phyloP scores from a whole-genome alignment of 345 rosid genomes.

The Raphanus sativus region DNA sequence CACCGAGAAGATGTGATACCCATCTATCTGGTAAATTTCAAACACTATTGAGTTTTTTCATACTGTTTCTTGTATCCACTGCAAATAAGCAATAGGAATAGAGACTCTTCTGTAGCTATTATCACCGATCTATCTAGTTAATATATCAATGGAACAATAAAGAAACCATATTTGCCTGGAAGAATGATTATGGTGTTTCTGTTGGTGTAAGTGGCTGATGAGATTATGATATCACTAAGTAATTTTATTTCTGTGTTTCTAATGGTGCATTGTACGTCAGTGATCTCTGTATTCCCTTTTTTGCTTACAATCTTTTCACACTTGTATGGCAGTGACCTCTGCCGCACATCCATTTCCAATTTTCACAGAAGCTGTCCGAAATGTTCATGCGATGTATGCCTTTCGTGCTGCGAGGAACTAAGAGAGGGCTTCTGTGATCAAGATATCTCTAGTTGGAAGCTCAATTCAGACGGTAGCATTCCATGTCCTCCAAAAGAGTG shows the following conservation, averaged over 20 bases:
- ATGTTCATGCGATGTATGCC: slow-evolving; percentile 57
- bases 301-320: neutral
- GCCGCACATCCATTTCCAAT: slow-evolving; percentile 61
- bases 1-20: neutral
- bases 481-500: slow-evolving; percentile 58
- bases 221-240: slow-evolving; percentile 9
- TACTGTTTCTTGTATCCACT: neutral
- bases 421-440: too few species aligned
- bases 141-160: neutral
- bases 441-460: slow-evolving; percentile 51
- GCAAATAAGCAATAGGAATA: slow-evolving; percentile 1
- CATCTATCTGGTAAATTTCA: neutral
- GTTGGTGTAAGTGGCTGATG: neutral
- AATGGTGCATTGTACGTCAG: too few species aligned
- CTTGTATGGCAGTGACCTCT: slow-evolving; percentile 35
- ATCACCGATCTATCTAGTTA: neutral
- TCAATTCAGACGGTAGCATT: slow-evolving; percentile 49
- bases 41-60: too few species aligned
- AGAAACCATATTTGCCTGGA: neutral
- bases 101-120: neutral
- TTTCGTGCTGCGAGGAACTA: slow-evolving; percentile 57
- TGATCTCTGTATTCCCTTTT: neutral
- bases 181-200: neutral
- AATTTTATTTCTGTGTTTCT: neutral
- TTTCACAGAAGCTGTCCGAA: slow-evolving; percentile 51